Conservation (phyloP, 2,329 filamentous ascomycete genomes). For the Cytospora piceae region DNA sequence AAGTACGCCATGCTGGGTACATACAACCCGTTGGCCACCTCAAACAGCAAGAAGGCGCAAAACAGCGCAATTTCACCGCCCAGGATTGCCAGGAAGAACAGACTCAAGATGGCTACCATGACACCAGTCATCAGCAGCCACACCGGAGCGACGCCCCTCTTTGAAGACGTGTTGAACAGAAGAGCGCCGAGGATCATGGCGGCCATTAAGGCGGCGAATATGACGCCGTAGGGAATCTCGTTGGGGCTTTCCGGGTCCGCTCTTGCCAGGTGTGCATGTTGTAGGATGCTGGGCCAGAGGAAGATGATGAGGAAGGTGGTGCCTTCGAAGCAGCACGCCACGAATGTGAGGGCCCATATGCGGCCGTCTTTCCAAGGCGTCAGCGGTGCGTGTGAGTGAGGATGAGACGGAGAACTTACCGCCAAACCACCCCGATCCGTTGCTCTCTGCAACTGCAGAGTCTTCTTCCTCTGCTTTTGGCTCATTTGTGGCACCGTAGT, state of each 20-base stretch:
- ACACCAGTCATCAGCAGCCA: slow-evolving; percentile 35
- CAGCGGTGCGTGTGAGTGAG: neutral
- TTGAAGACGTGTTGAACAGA: slow-evolving; percentile 26
- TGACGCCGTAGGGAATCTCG: slow-evolving; percentile 43
- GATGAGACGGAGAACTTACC: slow-evolving; percentile 3
- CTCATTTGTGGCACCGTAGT: slow-evolving; percentile 23
- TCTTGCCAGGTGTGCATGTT: slow-evolving; percentile 35
- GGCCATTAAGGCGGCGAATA: slow-evolving; percentile 58
- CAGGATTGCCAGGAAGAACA: slow-evolving; percentile 33
- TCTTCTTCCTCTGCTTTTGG: neutral
- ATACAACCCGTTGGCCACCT: slow-evolving; percentile 42
- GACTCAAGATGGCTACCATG: slow-evolving; percentile 33
- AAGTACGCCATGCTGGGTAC: slow-evolving; percentile 40
- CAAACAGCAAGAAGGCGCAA: slow-evolving; percentile 37
- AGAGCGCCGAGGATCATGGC: slow-evolving; percentile 33
- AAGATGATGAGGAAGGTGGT: slow-evolving; percentile 41
- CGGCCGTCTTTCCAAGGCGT: slow-evolving; percentile 32
- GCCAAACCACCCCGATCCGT: slow-evolving; percentile 17
- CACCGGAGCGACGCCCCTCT: slow-evolving; percentile 7
- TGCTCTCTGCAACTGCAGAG: neutral
- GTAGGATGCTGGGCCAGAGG: slow-evolving; percentile 40
- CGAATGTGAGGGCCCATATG: slow-evolving; percentile 40
- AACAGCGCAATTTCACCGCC: slow-evolving; percentile 35
- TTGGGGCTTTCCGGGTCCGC: neutral
- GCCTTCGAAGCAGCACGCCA: slow-evolving; percentile 42